Percentiles rank a stretch among this genome's conserved stretches.
Conservation (phyloP, 768 basidiomycete genomes). For the Hortiboletus campestris region DNA sequence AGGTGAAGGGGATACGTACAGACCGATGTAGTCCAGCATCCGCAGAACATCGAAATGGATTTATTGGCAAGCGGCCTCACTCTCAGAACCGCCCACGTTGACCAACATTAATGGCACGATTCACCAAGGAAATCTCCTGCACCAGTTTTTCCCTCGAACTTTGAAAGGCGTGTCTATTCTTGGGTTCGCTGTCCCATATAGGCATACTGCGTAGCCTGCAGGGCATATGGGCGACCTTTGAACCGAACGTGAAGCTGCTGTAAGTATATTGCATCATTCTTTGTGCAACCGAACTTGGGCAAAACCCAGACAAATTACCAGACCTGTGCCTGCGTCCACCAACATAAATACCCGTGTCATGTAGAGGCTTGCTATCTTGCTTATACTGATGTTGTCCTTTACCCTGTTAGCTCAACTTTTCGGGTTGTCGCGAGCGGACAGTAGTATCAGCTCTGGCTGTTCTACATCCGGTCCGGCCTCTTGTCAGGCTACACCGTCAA, state of each 20-base stretch:
- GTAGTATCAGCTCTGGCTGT: constrained; percentile 49
- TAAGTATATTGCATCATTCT: neutral
- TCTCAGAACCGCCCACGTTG: neutral
- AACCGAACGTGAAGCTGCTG: neutral
- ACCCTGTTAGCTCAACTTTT: constrained; percentile 21
- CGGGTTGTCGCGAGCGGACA: constrained; percentile 14
- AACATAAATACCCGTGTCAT: constrained; percentile 16
- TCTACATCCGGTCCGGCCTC: constrained; percentile 47
- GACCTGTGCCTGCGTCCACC: neutral
- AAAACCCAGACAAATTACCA: neutral
- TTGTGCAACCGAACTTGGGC: neutral
- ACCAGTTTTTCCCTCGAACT: neutral
- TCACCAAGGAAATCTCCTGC: neutral
- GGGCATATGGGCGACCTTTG: neutral
- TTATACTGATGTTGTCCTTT: constrained; percentile 9
- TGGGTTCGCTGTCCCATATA: too few relatives aligned
- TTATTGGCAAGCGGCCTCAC: constrained; percentile 15
- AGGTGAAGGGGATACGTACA: constrained; percentile 27
- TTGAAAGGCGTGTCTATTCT: neutral
- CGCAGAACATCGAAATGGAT: constrained; percentile 13
- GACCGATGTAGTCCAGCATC: constrained; percentile 23
- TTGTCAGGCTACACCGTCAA: constrained; percentile 46
- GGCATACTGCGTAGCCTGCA: neutral
- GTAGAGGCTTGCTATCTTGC: neutral
- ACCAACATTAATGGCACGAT: neutral